Base-by-base conservation (phyloP, 345 rosid species). In the Euphorbia tirucalli region DNA sequence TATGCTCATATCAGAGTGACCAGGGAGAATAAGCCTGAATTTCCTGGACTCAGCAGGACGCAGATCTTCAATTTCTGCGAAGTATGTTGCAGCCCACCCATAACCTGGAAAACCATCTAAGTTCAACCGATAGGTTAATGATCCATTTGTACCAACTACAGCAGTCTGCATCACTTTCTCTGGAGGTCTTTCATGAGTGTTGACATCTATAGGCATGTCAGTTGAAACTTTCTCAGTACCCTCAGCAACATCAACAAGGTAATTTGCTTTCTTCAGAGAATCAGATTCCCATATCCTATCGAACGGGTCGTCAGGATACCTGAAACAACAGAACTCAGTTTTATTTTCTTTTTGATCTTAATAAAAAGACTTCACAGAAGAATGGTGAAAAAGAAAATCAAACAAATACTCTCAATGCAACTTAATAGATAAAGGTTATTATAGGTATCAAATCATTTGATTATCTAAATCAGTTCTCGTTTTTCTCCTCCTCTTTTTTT, bases 231-330 rank as follows among this genome's bases (percentile, higher is more conserved):
- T 81, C 79, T 54, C 63, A 22, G 99, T 96, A 70, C 99, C 99
- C 62, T 80, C 79, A 65, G 99, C 98, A 68, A 96, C 98, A 84
- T 96, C 98, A 18, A 96, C 99, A 46, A 93, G 93, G 77, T 82
- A 93, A 76, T 96, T 96, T 75, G 98, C 90, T 65, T 77, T 96
- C 83, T 85, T 93, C 70, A 79, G 16, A 49, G 80, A 79, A 78
- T 96, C 99, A 41, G 99, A 96, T 70, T 88, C 87, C 99, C 99
- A 96, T 75, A 93, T 86, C 79, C 99, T 88, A 64, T 96, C 99
- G 61, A 83, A 96, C 2, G 98, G 95, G 72, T 96, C 99, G 77
- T 96, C 97, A 18, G 99, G 99, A 78, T 89, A 96, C 93, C 94
- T 88, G 82, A 76, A 54, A n/a, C n/a, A n/a, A n/a, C n/a, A n/a